Evolutionary conservation across 2,329 filamentous ascomycete species (phyloP), one percentile per base, ranked within the genome.

Genomic region (Paramyrothecium sp.): DNA sequence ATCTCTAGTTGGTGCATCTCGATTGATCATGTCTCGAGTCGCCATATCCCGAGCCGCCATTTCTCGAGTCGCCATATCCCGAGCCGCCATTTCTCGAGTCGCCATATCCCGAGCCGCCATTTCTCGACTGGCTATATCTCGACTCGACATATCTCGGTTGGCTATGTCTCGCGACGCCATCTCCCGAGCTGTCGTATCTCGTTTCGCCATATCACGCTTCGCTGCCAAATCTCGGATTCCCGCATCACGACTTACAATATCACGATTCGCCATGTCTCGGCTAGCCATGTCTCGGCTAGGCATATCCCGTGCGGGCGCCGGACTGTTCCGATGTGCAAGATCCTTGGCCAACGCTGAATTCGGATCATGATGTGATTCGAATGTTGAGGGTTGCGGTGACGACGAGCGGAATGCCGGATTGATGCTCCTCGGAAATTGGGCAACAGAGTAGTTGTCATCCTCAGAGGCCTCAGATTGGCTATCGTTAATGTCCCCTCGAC

Each of bases 371-470:
- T 97, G 93, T 38, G 93, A 96, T 68, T 96, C 92, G 64, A 90
- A 96, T 1, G 89, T 92, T 3, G 95, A 97, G 12, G 94, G 94
- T 69, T 97, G 93, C 1, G 96, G 95, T 8, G 95, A 99, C 0
- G 95, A 96, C n/a, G 89, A 92, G 60, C 96, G 86, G 79, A 96
- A 98, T 0, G 92, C 91, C 19, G 96, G 94, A 68, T 99, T 99
- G 75, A 97, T 97, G 55, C 90, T 93, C 58, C 95, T 85, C 59
- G 93, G 92, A 67, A 98, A 99, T 69, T 99, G 94, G 3, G 96
- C 96, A 13, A 99, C 92, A 0, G 92, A 96, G 70, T 97, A 99
- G 65, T 84, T 87, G 4, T 93, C 92, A 61, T 97, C 93, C 21
- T 96, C 92, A 0, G 91, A 94, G 12, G 84, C 80, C 61, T 95